phyloP scores from a whole-genome alignment of 768 basidiomycete species.

The Terana coerulea region DNA sequence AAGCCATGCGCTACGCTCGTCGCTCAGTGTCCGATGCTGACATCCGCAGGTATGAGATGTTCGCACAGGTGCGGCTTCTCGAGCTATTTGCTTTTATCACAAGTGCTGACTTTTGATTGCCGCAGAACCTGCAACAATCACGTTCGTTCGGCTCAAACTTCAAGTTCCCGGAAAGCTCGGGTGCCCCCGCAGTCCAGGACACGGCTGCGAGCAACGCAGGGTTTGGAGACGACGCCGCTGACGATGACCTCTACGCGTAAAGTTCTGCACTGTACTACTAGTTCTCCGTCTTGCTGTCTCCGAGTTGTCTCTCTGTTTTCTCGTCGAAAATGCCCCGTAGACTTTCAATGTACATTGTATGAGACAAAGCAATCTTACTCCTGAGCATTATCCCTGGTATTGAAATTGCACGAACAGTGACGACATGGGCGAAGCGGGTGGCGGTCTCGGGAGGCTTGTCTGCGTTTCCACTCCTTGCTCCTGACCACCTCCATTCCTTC shows the following conservation, averaged over 20 bases:
- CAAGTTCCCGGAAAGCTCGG: constrained; percentile 89
- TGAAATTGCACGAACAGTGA: not conserved
- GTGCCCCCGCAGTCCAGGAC: constrained; percentile 32
- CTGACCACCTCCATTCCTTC: constrained; percentile 3
- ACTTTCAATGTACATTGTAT: constrained; percentile 5
- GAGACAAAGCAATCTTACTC: too few species aligned
- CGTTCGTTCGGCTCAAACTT: constrained; percentile 93
- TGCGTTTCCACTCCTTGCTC: not conserved
- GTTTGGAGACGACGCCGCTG: constrained; percentile 81
- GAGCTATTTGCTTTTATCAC: not conserved
- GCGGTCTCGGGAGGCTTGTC: not conserved
- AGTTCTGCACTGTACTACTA: too few species aligned
- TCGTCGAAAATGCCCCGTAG: not conserved
- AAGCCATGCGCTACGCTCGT: constrained; percentile 97
- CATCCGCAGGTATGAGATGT: constrained; percentile 98
- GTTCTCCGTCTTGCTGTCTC: not conserved
- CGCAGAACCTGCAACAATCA: constrained; percentile 83
- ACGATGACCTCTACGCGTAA: constrained; percentile 90
- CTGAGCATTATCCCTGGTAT: too few species aligned
- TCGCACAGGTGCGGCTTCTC: constrained; percentile 67
- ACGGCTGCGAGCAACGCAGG: constrained; percentile 62
- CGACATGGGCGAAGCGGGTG: not conserved
- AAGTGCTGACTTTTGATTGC: too few species aligned
- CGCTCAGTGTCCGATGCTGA: constrained; percentile 96
- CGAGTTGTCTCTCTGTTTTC: constrained; percentile 1